Conservation (phyloP, 1,284 basidiomycete genomes). For the Heterobasidion occidentale region DNA sequence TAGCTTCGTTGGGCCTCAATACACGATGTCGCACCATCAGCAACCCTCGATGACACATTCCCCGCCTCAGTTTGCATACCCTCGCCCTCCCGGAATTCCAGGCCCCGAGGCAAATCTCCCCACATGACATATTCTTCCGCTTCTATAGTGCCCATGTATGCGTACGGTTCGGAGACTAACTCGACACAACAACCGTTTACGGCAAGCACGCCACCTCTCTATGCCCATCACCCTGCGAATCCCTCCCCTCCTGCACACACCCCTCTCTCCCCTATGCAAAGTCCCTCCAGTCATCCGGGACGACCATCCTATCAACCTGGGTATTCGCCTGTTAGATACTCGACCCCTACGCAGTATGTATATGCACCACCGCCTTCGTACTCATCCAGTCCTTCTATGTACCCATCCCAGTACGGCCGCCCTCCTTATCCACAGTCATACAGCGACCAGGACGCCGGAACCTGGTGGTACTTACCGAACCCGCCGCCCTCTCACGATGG, state of each 20-base stretch:
- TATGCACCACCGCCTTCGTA: constrained; percentile 34
- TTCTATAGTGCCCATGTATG: constrained; percentile 21
- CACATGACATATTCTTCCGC: constrained; percentile 20
- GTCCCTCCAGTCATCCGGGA: constrained; percentile 14
- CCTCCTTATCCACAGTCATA: constrained; percentile 31
- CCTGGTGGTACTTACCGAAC: constrained; percentile 46
- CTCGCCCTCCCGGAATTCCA: constrained; percentile 24
- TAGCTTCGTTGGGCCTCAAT: constrained; percentile 33
- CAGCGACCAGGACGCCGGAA: constrained; percentile 29
- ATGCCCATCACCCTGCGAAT: constrained; percentile 19
- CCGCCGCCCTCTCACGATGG: constrained; percentile 27
- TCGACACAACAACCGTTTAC: constrained; percentile 16
- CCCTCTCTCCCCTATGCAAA: constrained; percentile 15
- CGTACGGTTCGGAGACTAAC: constrained; percentile 9
- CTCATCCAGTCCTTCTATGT: constrained; percentile 25
- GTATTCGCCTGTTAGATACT: constrained; percentile 35
- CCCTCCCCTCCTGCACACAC: constrained; percentile 25
- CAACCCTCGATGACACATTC: constrained; percentile 30
- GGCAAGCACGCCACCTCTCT: constrained; percentile 15
- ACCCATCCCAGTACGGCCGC: constrained; percentile 27
- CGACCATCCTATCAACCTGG: constrained; percentile 25
- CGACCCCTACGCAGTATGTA: constrained; percentile 28
- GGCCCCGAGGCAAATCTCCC: constrained; percentile 22
- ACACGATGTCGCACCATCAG: constrained; percentile 33
- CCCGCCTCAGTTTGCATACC: constrained; percentile 30